Evolutionary conservation across 164 flowering plant genomes (phyloP).

Genomic region (Kalanchoe fedtschenkoi): DNA sequence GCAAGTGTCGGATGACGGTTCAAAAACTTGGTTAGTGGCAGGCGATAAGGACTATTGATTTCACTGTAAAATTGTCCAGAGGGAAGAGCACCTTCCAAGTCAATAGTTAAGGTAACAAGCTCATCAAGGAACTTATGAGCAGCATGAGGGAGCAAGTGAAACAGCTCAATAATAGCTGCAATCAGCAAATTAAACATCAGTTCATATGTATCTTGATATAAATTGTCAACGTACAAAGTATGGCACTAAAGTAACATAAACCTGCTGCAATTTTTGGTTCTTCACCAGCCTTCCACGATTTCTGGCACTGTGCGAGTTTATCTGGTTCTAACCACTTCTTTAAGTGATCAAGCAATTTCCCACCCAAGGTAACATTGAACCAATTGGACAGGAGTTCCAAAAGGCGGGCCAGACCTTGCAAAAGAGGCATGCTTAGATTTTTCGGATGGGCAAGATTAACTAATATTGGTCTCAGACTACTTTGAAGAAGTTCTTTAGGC

Average conservation of each 20-base stretch:
- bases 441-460: slow-evolving; percentile 94
- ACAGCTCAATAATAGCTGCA: slow-evolving; percentile 99
- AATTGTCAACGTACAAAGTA: background rate
- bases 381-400: slow-evolving; percentile 92
- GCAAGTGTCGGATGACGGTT: slow-evolving; percentile 80
- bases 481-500: slow-evolving; percentile 98
- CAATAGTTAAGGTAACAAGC: slow-evolving; percentile 87
- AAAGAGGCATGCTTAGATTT: slow-evolving; percentile 96
- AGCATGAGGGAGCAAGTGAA: slow-evolving; percentile 93
- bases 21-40: slow-evolving; percentile 88
- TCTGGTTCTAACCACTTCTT: slow-evolving; percentile 99
- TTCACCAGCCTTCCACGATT: slow-evolving; percentile 97
- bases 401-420: slow-evolving; percentile 93
- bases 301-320: slow-evolving; percentile 88
- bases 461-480: slow-evolving; percentile 92
- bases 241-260: slow-evolving; percentile 14
- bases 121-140: slow-evolving; percentile 93
- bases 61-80: slow-evolving; percentile 91
- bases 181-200: slow-evolving; percentile 6
- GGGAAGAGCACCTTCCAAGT: slow-evolving; percentile 86
- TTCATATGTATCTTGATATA: background rate
- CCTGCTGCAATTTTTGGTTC: slow-evolving; percentile 99
- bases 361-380: slow-evolving; percentile 96
- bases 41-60: slow-evolving; percentile 96
- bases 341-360: slow-evolving; percentile 88